Conservation (phyloP, 768 basidiomycete species). For the Vararia minispora region DNA sequence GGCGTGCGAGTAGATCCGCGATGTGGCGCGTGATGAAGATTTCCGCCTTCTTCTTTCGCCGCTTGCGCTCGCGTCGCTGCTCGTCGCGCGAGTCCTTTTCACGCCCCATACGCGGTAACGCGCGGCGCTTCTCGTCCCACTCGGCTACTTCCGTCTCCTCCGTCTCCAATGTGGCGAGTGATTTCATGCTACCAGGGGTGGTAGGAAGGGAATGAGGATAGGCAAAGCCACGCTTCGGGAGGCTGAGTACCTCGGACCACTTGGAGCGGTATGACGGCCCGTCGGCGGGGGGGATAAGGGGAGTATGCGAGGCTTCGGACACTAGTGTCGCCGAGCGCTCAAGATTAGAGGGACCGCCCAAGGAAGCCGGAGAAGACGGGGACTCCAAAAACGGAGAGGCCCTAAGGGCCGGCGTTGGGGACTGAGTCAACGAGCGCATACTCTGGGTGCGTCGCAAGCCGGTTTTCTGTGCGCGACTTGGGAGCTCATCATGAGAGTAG, state of each 20-base stretch:
- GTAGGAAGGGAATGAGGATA: too few relatives aligned
- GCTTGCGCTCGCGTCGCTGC: conserved; percentile 28
- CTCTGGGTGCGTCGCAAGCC: neutral
- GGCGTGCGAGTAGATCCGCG: conserved; percentile 68
- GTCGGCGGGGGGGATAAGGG: conserved; percentile 1
- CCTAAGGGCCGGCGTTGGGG: neutral
- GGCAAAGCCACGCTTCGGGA: conserved; percentile 22
- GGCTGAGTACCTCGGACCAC: conserved; percentile 30
- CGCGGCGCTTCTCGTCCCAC: conserved; percentile 19
- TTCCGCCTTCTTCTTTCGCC: conserved; percentile 61
- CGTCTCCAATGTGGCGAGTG: too few relatives aligned
- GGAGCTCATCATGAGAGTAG: conserved; percentile 20
- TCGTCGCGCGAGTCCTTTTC: conserved; percentile 31
- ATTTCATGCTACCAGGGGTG: too few relatives aligned
- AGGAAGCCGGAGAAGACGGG: neutral
- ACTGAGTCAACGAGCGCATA: conserved; percentile 5
- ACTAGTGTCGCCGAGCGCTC: neutral
- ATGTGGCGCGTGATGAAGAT: conserved; percentile 78
- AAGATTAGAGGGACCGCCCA: neutral
- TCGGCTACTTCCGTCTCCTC: conserved; percentile 16
- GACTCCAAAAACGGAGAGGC: neutral
- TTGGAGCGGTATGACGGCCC: conserved; percentile 8
- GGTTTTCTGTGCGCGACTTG: neutral
- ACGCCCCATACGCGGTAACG: conserved; percentile 25
- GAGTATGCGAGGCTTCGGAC: conserved; percentile 2